Evolutionary conservation across 2,329 filamentous ascomycete genomes (phyloP), one percentile per base, ranked within the genome.

Genomic region (Ophiocordyceps camponoti-floridani): DNA sequence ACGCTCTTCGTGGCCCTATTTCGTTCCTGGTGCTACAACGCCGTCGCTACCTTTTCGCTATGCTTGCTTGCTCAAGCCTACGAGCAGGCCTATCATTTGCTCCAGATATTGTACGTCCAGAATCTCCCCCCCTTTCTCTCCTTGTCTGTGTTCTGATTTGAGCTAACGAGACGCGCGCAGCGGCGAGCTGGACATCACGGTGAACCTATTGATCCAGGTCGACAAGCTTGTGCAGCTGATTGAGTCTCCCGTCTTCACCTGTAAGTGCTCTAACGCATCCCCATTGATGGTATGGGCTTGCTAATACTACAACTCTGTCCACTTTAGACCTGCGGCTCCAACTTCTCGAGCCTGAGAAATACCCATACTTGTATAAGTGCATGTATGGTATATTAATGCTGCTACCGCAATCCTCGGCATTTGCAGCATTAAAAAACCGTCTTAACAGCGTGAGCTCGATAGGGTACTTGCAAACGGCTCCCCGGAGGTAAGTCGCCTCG

Each of bases 141-240:
- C n/a, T 37, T 9, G 6, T 37, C 33, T 6, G 6, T 14, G 13
- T 6, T 6, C 9, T 37, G 23, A 8, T 9, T 19, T 4, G 13
- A 13, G 11, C 18, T 26, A 18, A n/a, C 18, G 13, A 14, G 23
- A 14, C 14, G 13, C 38, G 19, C 18, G 38, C 50, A 94, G 86
- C 62, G 91, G 86, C 47, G 91, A 98, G 55, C 70, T 98, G 43
- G 91, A 98, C 60, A 96, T 98, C 86, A 96, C 89, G 0, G 91
- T 98, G 53, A 94, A 94, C 54, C 94, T 95, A 63, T 75, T 98
- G 45, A 98, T 98, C 40, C 93, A 98, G 60, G 95, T 98, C 53
- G 91, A 98, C 62, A 98, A 98, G 61, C 73, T 98, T 14, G 91
- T 98, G 12, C 91, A 98, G 60, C 72, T 98, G 14, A 78, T 98